A percentile compares a stretch with the other conserved stretches of the same genome.
Conservation (phyloP, 352 stramenopile species). For the Phytophthora agathidicida region DNA sequence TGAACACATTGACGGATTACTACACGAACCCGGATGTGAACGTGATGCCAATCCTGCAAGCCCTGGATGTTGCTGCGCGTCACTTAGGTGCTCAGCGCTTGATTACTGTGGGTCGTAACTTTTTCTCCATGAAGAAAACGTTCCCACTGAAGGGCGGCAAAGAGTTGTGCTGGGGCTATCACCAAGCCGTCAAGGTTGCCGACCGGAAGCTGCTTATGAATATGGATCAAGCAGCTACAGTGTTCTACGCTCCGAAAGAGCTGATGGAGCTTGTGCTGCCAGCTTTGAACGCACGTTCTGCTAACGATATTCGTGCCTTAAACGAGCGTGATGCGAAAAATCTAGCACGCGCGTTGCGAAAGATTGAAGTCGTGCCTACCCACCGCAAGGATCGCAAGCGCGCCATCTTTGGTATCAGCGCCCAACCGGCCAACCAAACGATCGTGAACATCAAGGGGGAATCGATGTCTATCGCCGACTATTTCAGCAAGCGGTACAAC, state of each 20-base stretch:
- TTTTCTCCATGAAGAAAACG: conserved; percentile 75
- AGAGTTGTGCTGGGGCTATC: conserved; percentile 77
- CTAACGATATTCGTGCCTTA: conserved; percentile 45
- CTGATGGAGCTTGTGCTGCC: conserved; percentile 59
- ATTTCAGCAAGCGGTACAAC: conserved; percentile 71
- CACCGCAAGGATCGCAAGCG: conserved; percentile 70
- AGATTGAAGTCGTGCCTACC: conserved; percentile 59
- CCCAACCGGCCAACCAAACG: conserved; percentile 42
- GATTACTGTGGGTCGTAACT: conserved; percentile 70
- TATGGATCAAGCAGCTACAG: conserved; percentile 71
- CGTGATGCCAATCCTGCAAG: conserved; percentile 67
- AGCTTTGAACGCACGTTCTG: conserved; percentile 37
- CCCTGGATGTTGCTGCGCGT: conserved; percentile 73
- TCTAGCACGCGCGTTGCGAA: conserved; percentile 48
- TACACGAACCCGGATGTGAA: conserved; percentile 64
- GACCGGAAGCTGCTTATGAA: conserved; percentile 72
- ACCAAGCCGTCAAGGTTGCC: conserved; percentile 65
- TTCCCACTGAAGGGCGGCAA: conserved; percentile 62
- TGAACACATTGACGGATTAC: conserved; percentile 52
- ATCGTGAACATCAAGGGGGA: conserved; percentile 64
- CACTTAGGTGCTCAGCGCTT: conserved; percentile 62
- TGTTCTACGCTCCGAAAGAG: conserved; percentile 66
- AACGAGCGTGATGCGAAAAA: conserved; percentile 39
- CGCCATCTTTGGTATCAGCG: conserved; percentile 60
- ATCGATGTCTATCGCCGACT: conserved; percentile 57